Evolutionary conservation across 768 basidiomycete species (phyloP).

Genomic region (Mycena albidolilacea): DNA sequence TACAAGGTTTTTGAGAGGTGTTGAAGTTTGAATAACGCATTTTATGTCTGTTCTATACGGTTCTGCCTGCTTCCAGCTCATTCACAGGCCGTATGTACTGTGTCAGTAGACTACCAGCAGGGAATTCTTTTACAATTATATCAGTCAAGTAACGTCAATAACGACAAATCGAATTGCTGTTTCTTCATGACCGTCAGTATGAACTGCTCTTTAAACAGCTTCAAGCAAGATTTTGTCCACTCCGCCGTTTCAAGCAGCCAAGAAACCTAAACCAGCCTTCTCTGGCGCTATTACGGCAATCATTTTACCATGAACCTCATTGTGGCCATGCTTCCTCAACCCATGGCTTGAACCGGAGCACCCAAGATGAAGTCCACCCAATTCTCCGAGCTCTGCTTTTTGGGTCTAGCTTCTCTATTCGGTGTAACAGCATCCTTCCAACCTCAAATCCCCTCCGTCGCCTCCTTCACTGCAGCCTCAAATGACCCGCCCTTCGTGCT

Average conservation of each 20-base stretch:
- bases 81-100: too few species aligned
- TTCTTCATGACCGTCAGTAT: too few species aligned
- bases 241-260: too few species aligned
- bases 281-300: too few species aligned
- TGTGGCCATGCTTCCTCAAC: background rate
- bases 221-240: too few species aligned
- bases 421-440: constrained; percentile 22
- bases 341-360: background rate
- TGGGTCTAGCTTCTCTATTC: background rate
- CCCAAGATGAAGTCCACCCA: background rate
- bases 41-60: too few species aligned
- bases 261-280: too few species aligned
- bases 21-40: constrained; percentile 51
- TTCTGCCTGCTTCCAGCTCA: too few species aligned
- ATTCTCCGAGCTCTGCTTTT: background rate
- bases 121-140: background rate
- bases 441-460: constrained; percentile 57
- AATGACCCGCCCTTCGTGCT: constrained; percentile 48
- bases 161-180: background rate
- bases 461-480: constrained; percentile 46
- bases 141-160: background rate
- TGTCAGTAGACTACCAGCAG: too few species aligned
- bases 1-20: constrained; percentile 97
- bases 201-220: too few species aligned
- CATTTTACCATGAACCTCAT: background rate